Base-by-base conservation (phyloP, 2,329 filamentous ascomycete genomes). In the Aspergillaceae sp. region DNA sequence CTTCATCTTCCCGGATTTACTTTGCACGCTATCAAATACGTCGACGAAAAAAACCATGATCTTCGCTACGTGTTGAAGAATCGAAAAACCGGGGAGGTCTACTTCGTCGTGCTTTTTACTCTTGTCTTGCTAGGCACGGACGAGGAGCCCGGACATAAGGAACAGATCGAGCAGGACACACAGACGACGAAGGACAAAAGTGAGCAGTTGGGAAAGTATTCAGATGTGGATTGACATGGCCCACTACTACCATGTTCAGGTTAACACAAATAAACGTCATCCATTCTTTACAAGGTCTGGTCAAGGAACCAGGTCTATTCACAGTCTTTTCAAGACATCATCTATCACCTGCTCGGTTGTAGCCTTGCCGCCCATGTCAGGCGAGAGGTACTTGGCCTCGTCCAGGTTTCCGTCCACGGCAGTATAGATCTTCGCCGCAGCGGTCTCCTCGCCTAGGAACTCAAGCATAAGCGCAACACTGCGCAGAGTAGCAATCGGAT, bases 391-490 rank as follows among this genome's bases (percentile, higher is more conserved):
- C 72, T 77, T 84, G 51, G 83, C 90, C 62, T 92, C 89, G 65
- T 84, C 84, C 32, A 98, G 73, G 66, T 92, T 94, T 38, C 76
- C 89, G 69, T 98, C 92, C 27, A 97, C 89, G 26, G 92, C 92
- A 49, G 82, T 78, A 68, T 97, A 95, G 59, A 98, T 94, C 73
- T 77, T 83, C 29, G 86, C 88, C 32, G 92, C 92, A 19, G 92
- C 92, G 52, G 79, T 75, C 69, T 89, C 84, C 74, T 94, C 83
- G 53, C 88, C 82, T 54, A 97, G 74, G 71, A 97, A 98, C 75
- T 97, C 91, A 55, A 98, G 77, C 92, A 98, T 97, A 51, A 96
- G 76, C 32, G 86, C 92, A 10, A 89, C 85, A 68, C 86, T 92
- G 63, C 92, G 78, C 54, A 98, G 78, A 7, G 92, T 97, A 33